A percentile compares a stretch with the other conserved stretches of the same genome.
These are phyloP conservation scores for Penicillium ochrochloron DNA, from an alignment of 495 filamentous ascomycete genomes.

Conservation along the genomic window DNA sequence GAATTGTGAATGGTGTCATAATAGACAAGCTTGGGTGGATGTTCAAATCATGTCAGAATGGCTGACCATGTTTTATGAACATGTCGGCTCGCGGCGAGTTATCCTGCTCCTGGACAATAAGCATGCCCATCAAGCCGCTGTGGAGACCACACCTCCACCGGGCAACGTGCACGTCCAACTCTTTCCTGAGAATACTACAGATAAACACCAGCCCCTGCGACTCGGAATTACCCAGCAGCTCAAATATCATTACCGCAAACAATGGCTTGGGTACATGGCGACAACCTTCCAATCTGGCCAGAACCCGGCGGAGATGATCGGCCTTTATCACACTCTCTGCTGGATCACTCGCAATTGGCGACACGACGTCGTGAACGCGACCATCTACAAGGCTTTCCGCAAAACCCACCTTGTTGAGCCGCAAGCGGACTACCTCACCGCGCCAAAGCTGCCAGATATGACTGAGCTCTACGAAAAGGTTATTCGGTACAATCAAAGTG, in stretches of 20 bases:
- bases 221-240: conserved; percentile 35
- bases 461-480: conserved; percentile 4
- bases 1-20: conserved; percentile 24
- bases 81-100: conserved; percentile 27
- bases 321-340: conserved; percentile 9
- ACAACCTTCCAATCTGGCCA: background rate
- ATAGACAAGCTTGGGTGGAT: conserved; percentile 30
- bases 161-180: conserved; percentile 29
- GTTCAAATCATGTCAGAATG: conserved; percentile 29
- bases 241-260: conserved; percentile 29
- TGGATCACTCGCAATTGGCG: conserved; percentile 21
- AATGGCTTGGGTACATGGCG: conserved; percentile 24
- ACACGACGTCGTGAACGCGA: conserved; percentile 6
- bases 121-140: conserved; percentile 22
- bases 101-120: conserved; percentile 35
- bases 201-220: conserved; percentile 28
- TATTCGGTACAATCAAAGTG: background rate
- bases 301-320: conserved; percentile 8
- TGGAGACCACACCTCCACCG: conserved; percentile 24
- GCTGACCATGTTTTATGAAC: conserved; percentile 30
- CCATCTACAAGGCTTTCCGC: conserved; percentile 16
- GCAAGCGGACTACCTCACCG: background rate
- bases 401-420: conserved; percentile 12
- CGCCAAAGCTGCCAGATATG: conserved; percentile 12
- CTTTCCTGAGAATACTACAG: conserved; percentile 27